Conservation (phyloP, 2,329 filamentous ascomycete genomes). For the Claviceps citrina region DNA sequence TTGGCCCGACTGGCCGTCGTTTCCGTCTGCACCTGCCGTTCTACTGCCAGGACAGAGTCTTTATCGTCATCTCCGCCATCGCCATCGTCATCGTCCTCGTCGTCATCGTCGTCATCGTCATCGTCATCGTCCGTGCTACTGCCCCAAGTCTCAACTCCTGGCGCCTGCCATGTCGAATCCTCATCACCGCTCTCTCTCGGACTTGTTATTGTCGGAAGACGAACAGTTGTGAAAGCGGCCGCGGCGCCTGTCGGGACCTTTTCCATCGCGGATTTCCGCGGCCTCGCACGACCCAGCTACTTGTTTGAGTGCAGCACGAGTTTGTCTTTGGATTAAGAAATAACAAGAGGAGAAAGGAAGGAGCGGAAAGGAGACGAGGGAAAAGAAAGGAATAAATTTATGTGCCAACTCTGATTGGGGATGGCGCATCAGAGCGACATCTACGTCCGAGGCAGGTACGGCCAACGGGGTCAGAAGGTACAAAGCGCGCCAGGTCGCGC, state of each 20-base stretch:
- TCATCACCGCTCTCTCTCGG: background rate
- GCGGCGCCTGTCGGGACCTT: background rate
- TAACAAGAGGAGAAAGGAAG: too few relatives aligned
- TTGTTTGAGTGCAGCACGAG: too few relatives aligned
- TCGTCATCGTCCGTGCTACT: slow-evolving; percentile 2
- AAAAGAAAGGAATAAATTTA: too few relatives aligned
- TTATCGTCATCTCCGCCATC: background rate
- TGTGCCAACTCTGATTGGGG: too few relatives aligned
- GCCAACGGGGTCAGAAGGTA: too few relatives aligned
- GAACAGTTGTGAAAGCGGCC: background rate
- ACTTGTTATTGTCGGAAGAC: background rate
- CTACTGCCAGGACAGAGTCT: background rate
- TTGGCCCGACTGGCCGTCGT: background rate
- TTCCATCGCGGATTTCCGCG: background rate
- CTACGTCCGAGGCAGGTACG: too few relatives aligned
- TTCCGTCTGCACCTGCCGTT: background rate
- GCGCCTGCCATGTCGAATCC: background rate
- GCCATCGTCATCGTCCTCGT: background rate
- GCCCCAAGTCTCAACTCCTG: slow-evolving; percentile 1
- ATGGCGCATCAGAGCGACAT: too few relatives aligned
- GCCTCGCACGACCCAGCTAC: background rate
- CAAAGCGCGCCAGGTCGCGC: too few relatives aligned
- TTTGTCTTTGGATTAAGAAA: too few relatives aligned
- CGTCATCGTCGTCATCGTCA: background rate
- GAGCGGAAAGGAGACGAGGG: too few relatives aligned